Evolutionary conservation across 2,329 filamentous ascomycete species (phyloP), one percentile per base, ranked within the genome.

Genomic region (Fusarium coicis): DNA sequence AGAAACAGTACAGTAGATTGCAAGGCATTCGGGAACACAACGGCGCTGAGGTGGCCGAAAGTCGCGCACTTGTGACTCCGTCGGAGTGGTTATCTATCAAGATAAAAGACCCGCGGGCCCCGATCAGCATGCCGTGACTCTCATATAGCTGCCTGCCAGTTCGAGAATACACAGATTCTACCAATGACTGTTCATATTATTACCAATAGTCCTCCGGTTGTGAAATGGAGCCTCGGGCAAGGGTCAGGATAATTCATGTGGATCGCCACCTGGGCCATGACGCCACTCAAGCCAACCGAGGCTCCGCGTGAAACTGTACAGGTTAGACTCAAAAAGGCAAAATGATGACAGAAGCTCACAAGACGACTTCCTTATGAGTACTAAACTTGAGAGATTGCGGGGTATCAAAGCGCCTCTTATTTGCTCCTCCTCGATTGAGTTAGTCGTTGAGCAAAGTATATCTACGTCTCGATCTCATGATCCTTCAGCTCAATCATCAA

Each of bases 401-500:
- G 64, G 64, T 66, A 58, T 19, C 14, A 23, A 16, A 36, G 15
- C n/a, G 23, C 23, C 19, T 26, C 18, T 53, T 15, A 53, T 39
- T 53, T 53, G 23, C 56, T 63, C 66, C 56, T 68, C 26, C 66
- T 68, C 26, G 23, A 68, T 62, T 30, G n/a, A 68, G 66, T 68
- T 68, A 68, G 66, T 42, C 46, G 5, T 14, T 30, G 23, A 18
- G 21, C 14, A 34, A 28, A 42, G n/a, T 62, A 68, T 56, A 56
- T 55, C 32, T 32, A 34, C 36, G n/a, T n/a, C 23, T 37, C 36
- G 14, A 34, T 34, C 39, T 43, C 49, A 16, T 55, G 34, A 54
- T 26, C 10, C 1, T 28, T 60, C 21, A 40, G 36, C 10, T 43
- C 40, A 9, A 26, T 7, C 7, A 39, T 19, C 23, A 14, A 26